A percentile compares a stretch with the other conserved stretches of the same genome.
Evolutionary conservation across 768 basidiomycete species (phyloP).

Genomic region (Pleurotus sapidus): DNA sequence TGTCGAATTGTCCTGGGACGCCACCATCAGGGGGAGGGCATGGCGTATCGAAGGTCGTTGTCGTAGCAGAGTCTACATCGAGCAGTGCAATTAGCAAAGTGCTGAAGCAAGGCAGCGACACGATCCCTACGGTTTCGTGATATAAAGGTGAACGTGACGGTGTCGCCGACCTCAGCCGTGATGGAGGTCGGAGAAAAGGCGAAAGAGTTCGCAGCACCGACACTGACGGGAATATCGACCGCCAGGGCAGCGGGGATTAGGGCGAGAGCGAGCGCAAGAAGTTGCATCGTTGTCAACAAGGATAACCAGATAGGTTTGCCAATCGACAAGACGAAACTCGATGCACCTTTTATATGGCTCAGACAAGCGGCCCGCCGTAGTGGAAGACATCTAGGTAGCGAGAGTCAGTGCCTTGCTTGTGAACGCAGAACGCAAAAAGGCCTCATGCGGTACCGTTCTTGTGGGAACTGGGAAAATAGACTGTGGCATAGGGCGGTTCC

Average conservation of each 20-base stretch:
- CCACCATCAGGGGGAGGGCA: conserved; percentile 19
- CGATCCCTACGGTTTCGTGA: conserved; percentile 15
- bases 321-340: not conserved
- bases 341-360: not conserved
- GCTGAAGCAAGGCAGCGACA: no score
- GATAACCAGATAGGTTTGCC: not conserved
- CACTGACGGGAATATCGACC: conserved; percentile 10
- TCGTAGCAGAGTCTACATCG: no score
- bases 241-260: conserved; percentile 13
- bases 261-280: conserved; percentile 6
- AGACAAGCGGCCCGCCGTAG: not conserved
- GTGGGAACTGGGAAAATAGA: conserved; percentile 1
- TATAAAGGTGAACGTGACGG: conserved; percentile 17
- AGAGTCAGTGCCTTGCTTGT: not conserved
- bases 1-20: conserved; percentile 14
- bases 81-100: no score
- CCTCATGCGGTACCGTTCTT: conserved; percentile 1
- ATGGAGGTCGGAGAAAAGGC: conserved; percentile 14
- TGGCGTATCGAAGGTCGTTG: conserved; percentile 13
- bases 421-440: conserved; percentile 2
- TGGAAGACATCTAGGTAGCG: not conserved
- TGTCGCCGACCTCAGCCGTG: conserved; percentile 14
- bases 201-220: conserved; percentile 13
- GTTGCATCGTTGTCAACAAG: not conserved
- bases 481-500: not conserved